Percentiles rank a stretch among this genome's conserved stretches.
Conservation (phyloP, 2,329 filamentous ascomycete species). For the Beauveria brongniartii region DNA sequence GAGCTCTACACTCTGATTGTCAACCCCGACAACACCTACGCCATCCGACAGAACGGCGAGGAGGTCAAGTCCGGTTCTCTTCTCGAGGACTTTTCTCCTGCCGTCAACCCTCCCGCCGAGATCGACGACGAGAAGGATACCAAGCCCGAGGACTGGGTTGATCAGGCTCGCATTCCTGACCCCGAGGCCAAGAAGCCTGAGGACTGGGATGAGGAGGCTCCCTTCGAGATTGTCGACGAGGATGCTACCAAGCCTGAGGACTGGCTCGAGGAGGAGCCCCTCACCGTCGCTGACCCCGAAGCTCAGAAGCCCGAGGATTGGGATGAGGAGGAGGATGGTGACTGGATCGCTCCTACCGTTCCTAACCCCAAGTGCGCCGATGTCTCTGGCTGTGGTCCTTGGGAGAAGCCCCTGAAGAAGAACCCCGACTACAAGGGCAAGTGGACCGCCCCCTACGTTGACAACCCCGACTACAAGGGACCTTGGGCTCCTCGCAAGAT, state of each 20-base stretch:
- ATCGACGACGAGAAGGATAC: constrained; percentile 89
- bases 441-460: constrained; percentile 86
- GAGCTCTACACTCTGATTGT: constrained; percentile 96
- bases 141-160: constrained; percentile 95
- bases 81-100: constrained; percentile 82
- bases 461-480: constrained; percentile 98
- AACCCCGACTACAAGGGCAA: constrained; percentile 99
- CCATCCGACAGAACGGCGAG: constrained; percentile 86
- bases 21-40: constrained; percentile 90
- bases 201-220: constrained; percentile 98
- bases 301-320: constrained; percentile 97
- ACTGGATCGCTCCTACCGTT: constrained; percentile 86
- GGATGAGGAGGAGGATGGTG: constrained; percentile 99
- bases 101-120: constrained; percentile 92
- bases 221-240: constrained; percentile 92
- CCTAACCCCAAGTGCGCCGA: constrained; percentile 96
- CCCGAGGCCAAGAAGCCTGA: constrained; percentile 93
- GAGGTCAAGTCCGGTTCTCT: constrained; percentile 83
- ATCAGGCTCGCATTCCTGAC: constrained; percentile 83
- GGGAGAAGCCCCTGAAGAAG: constrained; percentile 84
- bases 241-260: constrained; percentile 86
- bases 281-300: constrained; percentile 81
- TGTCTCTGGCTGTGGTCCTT: constrained; percentile 85
- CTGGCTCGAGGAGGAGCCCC: constrained; percentile 88
- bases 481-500: constrained; percentile 93